Base-by-base conservation (phyloP, 192 early-diverging fungal species). In the Mortierella antarctica region DNA sequence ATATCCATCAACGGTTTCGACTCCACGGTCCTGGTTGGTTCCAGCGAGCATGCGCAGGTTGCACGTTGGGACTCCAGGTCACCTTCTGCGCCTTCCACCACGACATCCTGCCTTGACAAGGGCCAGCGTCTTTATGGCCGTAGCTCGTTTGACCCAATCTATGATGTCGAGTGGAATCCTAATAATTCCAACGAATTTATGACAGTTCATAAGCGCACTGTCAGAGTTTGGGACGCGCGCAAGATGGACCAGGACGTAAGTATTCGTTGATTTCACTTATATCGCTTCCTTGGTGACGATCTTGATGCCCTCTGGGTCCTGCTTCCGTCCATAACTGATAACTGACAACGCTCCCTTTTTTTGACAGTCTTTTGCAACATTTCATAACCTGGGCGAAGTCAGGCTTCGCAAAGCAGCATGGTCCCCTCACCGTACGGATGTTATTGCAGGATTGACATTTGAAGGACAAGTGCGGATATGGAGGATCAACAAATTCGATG, bases 181-280 rank as follows among this genome's bases (percentile, higher is more conserved):
- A 47, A 53, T 5, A 70, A 65, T n/a, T 42, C 61, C 5, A 58
- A 71, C 31, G 75, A 79, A 55, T 79, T 79, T 40, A 61, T 79
- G 69, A 70, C 75, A 7, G 44, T 60, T 1, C 69, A 69, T 31
- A 3, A 42, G 2, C 7, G 21, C 4, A 51, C 68, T 14, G 46
- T 79, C 8, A 62, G 75, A 15, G 57, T 79, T 12, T 79, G 75
- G 75, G 75, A 79, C 48, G 58, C 42, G 10, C 56, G 75, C 7
- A 65, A 71, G 39, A 79, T 79, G 69, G 64, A 41, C 44, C 40
- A 46, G 17, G 75, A 79, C 67, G 75, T 71, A 79, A 15, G 73
- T 45, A 4, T 8, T 20, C 59, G 12, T 4, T 31, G 57, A 20
- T 39, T 17, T 15, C 62, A 17, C 4, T 41, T 40, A 0, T 7